Conservation (phyloP, 2,329 filamentous ascomycete species). For the Scedosporium dehoogii region DNA sequence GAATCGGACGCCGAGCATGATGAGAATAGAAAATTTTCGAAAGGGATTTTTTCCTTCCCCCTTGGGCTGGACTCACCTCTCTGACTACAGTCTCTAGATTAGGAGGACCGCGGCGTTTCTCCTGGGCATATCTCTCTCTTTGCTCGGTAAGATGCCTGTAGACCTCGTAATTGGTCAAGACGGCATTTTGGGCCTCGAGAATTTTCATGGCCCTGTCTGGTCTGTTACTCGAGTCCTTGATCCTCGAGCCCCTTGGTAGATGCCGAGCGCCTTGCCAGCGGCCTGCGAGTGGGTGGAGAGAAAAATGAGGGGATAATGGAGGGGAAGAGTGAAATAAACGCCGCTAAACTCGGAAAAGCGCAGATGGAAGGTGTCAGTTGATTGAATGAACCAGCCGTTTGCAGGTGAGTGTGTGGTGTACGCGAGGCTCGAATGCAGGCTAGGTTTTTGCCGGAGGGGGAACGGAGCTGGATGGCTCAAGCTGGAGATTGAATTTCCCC, state of each 20-base stretch:
- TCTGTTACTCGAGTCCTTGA: background rate
- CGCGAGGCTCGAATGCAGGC: no score
- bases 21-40: background rate
- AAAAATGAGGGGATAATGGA: background rate
- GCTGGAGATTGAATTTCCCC: background rate
- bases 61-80: constrained; percentile 40
- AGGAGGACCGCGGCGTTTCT: constrained; percentile 40
- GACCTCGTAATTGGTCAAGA: constrained; percentile 66
- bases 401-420: background rate
- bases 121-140: constrained; percentile 38
- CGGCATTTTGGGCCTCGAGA: constrained; percentile 58
- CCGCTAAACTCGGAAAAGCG: constrained; percentile 3
- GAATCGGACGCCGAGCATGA: background rate
- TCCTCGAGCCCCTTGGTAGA: background rate
- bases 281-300: background rate
- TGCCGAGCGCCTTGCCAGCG: background rate
- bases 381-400: background rate
- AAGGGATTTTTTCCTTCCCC: background rate
- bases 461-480: background rate
- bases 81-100: constrained; percentile 53
- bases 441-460: background rate
- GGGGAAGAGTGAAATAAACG: background rate
- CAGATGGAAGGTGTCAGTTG: background rate
- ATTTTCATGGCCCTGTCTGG: constrained; percentile 47
- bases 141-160: constrained; percentile 53